A percentile compares a stretch with the other conserved stretches of the same genome.
Conservation (phyloP, 176 grass and related monocot species). For the Hordeum marinum region DNA sequence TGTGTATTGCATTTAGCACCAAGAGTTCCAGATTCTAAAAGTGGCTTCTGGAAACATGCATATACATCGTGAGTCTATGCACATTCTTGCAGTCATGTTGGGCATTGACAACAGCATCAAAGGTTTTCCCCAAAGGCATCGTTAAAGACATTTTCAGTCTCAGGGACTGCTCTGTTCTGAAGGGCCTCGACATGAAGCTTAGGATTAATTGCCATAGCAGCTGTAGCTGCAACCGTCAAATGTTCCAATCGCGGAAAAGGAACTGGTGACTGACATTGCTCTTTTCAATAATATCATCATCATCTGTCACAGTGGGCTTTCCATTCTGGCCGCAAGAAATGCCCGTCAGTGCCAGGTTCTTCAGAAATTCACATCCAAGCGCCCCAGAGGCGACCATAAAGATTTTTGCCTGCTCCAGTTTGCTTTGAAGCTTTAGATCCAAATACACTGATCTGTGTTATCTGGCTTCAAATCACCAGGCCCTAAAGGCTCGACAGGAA, state of each 20-base stretch:
- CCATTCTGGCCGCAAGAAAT: constrained; percentile 25
- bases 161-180: constrained; percentile 83
- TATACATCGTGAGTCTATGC: constrained; percentile 80
- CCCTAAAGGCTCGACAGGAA: no score
- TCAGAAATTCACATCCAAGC: no score
- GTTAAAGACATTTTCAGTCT: constrained; percentile 85
- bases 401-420: no score
- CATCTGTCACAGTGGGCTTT: constrained; percentile 76
- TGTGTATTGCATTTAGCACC: constrained; percentile 92
- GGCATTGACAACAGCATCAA: constrained; percentile 83
- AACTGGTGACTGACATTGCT: constrained; percentile 96
- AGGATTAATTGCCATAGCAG: constrained; percentile 70
- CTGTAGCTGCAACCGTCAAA: constrained; percentile 82
- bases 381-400: no score
- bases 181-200: constrained; percentile 69
- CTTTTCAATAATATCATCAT: constrained; percentile 90
- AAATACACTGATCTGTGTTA: no score
- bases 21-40: constrained; percentile 80
- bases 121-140: constrained; percentile 73
- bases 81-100: constrained; percentile 87
- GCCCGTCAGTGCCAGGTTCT: no score
- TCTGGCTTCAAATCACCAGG: no score
- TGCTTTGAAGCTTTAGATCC: no score
- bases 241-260: constrained; percentile 94
- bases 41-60: constrained; percentile 83